phyloP scores from a whole-genome alignment of 176 grass and related monocot species.

The Cymbopogon citratus region DNA sequence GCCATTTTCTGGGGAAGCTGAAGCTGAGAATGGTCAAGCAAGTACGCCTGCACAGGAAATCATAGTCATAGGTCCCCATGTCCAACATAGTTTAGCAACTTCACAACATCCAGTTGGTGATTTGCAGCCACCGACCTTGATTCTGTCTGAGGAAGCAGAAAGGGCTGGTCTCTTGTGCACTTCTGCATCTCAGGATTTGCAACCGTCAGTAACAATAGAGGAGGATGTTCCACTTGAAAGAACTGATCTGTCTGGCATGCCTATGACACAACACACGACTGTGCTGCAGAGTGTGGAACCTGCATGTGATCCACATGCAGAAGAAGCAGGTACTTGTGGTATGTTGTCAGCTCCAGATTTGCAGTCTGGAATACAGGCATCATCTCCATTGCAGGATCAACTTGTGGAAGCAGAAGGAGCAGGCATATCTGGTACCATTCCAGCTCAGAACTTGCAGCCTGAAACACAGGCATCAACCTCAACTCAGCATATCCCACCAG shows the following conservation, averaged over 20 bases:
- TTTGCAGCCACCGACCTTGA: conserved; percentile 26
- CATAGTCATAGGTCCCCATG: neutral
- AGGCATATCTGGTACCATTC: neutral
- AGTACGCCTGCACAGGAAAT: neutral
- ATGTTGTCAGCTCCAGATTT: neutral
- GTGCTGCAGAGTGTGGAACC: neutral
- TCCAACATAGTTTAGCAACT: conserved; percentile 11
- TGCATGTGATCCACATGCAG: neutral
- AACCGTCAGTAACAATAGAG: neutral
- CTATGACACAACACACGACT: neutral
- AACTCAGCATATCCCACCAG: conserved; percentile 8
- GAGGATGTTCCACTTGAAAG: conserved; percentile 7
- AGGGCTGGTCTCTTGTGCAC: neutral
- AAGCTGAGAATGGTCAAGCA: conserved; percentile 1
- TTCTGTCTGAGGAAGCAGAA: conserved; percentile 14
- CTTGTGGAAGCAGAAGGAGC: conserved; percentile 18
- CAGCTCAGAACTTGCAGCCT: conserved; percentile 23
- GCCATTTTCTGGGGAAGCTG: neutral
- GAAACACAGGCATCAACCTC: conserved; percentile 10
- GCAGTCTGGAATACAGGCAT: conserved; percentile 6
- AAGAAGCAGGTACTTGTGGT: neutral
- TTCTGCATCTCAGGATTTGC: neutral
- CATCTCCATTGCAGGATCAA: conserved; percentile 22
- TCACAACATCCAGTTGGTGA: neutral
- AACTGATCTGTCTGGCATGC: neutral